These are phyloP conservation scores for Sindora glabra DNA, from an alignment of 306 rosid genomes.

Conservation along the genomic window DNA sequence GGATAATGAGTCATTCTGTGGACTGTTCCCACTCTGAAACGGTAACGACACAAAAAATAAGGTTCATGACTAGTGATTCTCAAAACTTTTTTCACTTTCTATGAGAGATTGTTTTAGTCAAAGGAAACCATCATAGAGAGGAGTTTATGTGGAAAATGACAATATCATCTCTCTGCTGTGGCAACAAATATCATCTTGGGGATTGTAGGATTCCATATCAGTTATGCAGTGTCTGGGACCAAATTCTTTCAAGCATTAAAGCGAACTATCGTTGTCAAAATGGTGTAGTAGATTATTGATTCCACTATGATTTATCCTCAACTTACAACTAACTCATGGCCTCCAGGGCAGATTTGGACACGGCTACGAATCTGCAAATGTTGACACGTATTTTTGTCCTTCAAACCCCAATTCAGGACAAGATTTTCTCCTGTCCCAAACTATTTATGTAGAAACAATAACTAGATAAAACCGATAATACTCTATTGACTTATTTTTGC, in stretches of 20 bases:
- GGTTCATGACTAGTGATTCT: not conserved
- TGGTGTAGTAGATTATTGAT: not conserved
- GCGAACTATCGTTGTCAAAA: not conserved
- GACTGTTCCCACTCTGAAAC: not conserved
- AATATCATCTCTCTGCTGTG: not conserved
- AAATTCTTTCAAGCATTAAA: not conserved
- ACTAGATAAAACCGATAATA: too few relatives aligned
- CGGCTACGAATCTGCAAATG: not conserved
- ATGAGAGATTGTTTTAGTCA: not conserved
- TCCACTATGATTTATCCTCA: too few relatives aligned
- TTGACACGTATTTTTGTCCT: too few relatives aligned
- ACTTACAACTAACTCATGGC: not conserved
- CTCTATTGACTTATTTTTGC: too few relatives aligned
- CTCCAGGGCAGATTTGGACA: not conserved
- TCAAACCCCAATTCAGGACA: too few relatives aligned
- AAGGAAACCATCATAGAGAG: not conserved
- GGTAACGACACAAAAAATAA: not conserved
- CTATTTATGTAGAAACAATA: not conserved
- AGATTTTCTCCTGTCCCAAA: not conserved
- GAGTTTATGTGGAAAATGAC: not conserved
- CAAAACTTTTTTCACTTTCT: not conserved
- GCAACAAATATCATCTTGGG: not conserved
- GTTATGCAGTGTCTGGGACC: not conserved
- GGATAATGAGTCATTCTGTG: not conserved
- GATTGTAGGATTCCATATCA: not conserved